Evolutionary conservation across 2,329 filamentous ascomycete species (phyloP).

Genomic region (Amylocarpus encephaloides): DNA sequence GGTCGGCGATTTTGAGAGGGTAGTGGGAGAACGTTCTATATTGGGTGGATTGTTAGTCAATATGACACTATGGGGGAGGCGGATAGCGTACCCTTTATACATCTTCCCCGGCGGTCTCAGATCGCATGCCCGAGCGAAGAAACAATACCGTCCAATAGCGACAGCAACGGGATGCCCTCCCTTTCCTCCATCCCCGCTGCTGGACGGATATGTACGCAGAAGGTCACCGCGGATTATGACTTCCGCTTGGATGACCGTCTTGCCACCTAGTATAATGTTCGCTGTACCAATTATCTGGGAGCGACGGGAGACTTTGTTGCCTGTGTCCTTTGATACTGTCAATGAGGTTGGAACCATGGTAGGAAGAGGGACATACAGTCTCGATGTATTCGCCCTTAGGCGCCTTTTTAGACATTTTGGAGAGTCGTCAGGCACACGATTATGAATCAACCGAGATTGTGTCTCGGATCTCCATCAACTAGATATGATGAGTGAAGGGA

Average conservation of each 20-base stretch:
- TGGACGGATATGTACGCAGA: slow-evolving; percentile 48
- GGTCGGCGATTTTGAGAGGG: slow-evolving; percentile 87
- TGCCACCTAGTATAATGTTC: slow-evolving; percentile 95
- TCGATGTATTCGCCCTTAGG: slow-evolving; percentile 93
- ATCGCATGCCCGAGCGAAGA: slow-evolving; percentile 71
- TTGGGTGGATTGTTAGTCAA: slow-evolving; percentile 3
- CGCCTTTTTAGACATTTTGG: slow-evolving; percentile 66
- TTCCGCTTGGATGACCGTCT: slow-evolving; percentile 91
- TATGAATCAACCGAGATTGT: not conserved
- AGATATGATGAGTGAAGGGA: not conserved
- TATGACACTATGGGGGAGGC: slow-evolving; percentile 7
- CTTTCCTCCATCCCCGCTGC: slow-evolving; percentile 29
- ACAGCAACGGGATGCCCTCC: slow-evolving; percentile 51
- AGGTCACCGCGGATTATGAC: slow-evolving; percentile 92
- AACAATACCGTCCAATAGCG: slow-evolving; percentile 85
- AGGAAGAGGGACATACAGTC: slow-evolving; percentile 59
- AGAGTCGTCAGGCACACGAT: slow-evolving; percentile 12
- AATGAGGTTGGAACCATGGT: not conserved
- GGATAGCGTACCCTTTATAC: slow-evolving; percentile 56
- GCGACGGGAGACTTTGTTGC: slow-evolving; percentile 95
- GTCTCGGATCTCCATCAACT: not conserved
- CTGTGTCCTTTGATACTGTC: slow-evolving; percentile 64
- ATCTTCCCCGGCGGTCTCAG: slow-evolving; percentile 78
- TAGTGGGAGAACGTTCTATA: slow-evolving; percentile 68
- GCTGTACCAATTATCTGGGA: slow-evolving; percentile 89